These are phyloP conservation scores for Alternaria consortialis DNA, from an alignment of 2,329 filamentous ascomycete genomes.

Conservation along the genomic window DNA sequence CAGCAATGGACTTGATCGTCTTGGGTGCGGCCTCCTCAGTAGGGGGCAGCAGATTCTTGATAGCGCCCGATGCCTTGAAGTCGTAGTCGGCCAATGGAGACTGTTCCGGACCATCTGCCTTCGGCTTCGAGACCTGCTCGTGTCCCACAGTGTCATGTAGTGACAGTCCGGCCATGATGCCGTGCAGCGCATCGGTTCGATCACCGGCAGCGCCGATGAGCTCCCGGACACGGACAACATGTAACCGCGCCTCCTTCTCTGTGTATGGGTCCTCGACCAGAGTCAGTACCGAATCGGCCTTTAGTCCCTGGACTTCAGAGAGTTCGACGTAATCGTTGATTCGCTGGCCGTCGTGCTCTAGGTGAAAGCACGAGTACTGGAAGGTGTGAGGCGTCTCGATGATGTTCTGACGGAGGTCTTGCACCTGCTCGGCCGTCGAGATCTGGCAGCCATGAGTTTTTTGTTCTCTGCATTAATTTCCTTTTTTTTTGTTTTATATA, in stretches of 20 bases:
- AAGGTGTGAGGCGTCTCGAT: slow-evolving; percentile 93
- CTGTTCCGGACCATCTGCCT: slow-evolving; percentile 44
- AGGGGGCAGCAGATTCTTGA: slow-evolving; percentile 75
- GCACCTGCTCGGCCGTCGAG: slow-evolving; percentile 92
- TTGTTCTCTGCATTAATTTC: not conserved
- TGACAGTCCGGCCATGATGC: slow-evolving; percentile 83
- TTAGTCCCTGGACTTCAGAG: slow-evolving; percentile 84
- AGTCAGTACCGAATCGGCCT: slow-evolving; percentile 77
- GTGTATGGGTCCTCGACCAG: slow-evolving; percentile 96
- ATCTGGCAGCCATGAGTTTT: slow-evolving; percentile 65
- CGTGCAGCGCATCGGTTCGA: slow-evolving; percentile 85
- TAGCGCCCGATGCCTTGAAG: slow-evolving; percentile 72
- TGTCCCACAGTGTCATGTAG: slow-evolving; percentile 81
- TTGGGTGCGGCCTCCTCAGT: slow-evolving; percentile 76
- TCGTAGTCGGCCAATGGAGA: slow-evolving; percentile 73
- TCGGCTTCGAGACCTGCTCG: slow-evolving; percentile 41
- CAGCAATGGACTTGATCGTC: slow-evolving; percentile 85
- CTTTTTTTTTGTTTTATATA: slow-evolving; percentile 6
- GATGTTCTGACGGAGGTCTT: slow-evolving; percentile 95
- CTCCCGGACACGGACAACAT: slow-evolving; percentile 88
- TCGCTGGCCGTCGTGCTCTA: slow-evolving; percentile 86
- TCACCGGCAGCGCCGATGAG: slow-evolving; percentile 92
- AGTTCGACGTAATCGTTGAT: slow-evolving; percentile 96
- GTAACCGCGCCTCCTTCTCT: slow-evolving; percentile 96
- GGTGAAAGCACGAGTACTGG: slow-evolving; percentile 98